Evolutionary conservation across 2,329 filamentous ascomycete species (phyloP).

Genomic region (Aspergillus quadricinctus): DNA sequence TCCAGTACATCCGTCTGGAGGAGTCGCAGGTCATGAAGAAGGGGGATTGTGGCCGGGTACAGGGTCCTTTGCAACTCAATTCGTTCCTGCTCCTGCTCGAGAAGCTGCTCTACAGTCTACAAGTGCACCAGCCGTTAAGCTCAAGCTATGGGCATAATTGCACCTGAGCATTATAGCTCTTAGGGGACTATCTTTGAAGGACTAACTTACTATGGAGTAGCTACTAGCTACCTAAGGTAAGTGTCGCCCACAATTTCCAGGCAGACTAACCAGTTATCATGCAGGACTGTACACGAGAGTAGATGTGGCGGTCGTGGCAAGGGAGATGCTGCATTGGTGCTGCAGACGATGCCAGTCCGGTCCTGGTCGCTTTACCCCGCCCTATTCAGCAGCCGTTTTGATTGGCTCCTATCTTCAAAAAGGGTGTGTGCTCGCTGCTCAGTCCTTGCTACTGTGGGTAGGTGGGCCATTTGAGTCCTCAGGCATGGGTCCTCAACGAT

Average conservation of each 20-base stretch:
- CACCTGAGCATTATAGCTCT: not conserved
- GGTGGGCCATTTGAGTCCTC: not conserved
- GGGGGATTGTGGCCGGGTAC: not conserved
- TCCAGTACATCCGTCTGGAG: slow-evolving; percentile 4
- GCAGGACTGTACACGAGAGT: not conserved
- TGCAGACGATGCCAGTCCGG: slow-evolving; percentile 19
- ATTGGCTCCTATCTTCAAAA: not conserved
- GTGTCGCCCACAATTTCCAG: not conserved
- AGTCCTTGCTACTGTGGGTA: not conserved
- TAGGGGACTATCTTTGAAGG: not conserved
- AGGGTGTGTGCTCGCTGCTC: not conserved
- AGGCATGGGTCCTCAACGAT: not conserved
- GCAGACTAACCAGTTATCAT: slow-evolving; percentile 1
- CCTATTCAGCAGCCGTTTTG: not conserved
- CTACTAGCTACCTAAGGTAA: not conserved
- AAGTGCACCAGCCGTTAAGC: not conserved
- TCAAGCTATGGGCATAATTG: not conserved
- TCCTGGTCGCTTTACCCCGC: slow-evolving; percentile 11
- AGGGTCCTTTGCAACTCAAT: not conserved
- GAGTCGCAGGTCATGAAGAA: not conserved
- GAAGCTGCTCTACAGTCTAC: not conserved
- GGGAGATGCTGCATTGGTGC: not conserved
- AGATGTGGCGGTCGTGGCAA: slow-evolving; percentile 5
- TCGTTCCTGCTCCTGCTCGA: not conserved
- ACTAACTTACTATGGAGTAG: not conserved